These are phyloP conservation scores for Arthroderma sp. DNA, from an alignment of 2,329 filamentous ascomycete species.

Conservation along the genomic window DNA sequence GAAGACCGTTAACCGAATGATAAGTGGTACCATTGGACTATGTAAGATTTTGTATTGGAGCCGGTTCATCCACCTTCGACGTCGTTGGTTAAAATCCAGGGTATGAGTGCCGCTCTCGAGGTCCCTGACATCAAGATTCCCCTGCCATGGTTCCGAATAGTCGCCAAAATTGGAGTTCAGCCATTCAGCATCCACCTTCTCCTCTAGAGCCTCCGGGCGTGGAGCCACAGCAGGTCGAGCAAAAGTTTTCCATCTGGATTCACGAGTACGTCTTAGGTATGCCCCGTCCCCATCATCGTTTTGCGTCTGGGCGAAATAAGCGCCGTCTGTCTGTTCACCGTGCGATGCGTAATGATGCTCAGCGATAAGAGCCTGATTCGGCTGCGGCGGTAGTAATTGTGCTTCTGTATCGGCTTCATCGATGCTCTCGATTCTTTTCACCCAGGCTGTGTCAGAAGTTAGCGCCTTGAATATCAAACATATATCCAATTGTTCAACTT, in stretches of 20 bases:
- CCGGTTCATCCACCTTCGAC: slow-evolving; percentile 43
- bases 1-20: slow-evolving; percentile 71
- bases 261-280: slow-evolving; percentile 13
- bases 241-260: slow-evolving; percentile 37
- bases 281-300: slow-evolving; percentile 1
- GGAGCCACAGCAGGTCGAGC: slow-evolving; percentile 31
- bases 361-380: slow-evolving; percentile 7
- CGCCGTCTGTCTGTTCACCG: neutral
- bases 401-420: neutral
- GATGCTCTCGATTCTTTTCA: slow-evolving; percentile 5
- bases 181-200: slow-evolving; percentile 32
- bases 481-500: neutral
- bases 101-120: slow-evolving; percentile 37
- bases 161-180: slow-evolving; percentile 31
- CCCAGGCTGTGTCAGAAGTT: slow-evolving; percentile 9
- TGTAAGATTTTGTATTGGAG: slow-evolving; percentile 58
- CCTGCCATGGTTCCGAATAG: slow-evolving; percentile 41
- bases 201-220: slow-evolving; percentile 20
- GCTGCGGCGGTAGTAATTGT: slow-evolving; percentile 5
- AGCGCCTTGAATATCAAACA: neutral
- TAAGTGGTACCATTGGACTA: slow-evolving; percentile 72
- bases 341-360: slow-evolving; percentile 10
- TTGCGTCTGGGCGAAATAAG: neutral
- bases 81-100: slow-evolving; percentile 38
- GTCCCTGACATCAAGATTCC: slow-evolving; percentile 34